These are phyloP conservation scores for Aspergillus brunneoviolaceus DNA, from an alignment of 2,329 filamentous ascomycete species.

Conservation along the genomic window DNA sequence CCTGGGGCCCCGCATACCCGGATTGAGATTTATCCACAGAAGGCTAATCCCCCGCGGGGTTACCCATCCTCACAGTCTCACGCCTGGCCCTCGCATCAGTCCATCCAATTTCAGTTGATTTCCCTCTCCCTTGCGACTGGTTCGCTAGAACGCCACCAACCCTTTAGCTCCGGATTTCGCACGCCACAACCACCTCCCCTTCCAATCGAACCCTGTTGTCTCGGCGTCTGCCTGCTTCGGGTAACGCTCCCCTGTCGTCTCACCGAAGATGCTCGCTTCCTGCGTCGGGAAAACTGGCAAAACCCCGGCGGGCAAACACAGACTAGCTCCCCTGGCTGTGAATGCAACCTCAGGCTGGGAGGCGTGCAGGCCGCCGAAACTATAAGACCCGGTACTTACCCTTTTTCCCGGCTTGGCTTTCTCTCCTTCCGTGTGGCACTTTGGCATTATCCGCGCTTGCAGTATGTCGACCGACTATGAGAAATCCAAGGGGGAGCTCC, in stretches of 20 bases:
- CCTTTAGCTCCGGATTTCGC: not conserved
- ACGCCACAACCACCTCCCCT: not conserved
- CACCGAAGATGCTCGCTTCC: not conserved
- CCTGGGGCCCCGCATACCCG: conserved; percentile 6
- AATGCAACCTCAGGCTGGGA: not conserved
- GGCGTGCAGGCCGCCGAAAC: not conserved
- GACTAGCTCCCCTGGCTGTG: not conserved
- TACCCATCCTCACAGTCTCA: not conserved
- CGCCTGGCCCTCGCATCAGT: not conserved
- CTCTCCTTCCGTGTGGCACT: not conserved
- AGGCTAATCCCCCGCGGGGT: not conserved
- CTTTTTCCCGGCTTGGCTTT: not conserved
- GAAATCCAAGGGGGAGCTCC: not conserved
- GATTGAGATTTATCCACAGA: not conserved
- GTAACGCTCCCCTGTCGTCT: not conserved
- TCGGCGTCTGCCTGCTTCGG: not conserved
- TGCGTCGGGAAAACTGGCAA: not conserved
- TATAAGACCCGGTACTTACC: not conserved
- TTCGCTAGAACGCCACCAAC: not conserved
- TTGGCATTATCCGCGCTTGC: not conserved
- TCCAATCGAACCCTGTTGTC: not conserved
- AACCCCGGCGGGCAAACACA: not conserved
- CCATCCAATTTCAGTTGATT: not conserved
- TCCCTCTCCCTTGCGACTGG: not conserved
- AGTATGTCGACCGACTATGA: conserved; percentile 5